Conservation (phyloP, 495 filamentous ascomycete genomes). For the Penicillium steckii region DNA sequence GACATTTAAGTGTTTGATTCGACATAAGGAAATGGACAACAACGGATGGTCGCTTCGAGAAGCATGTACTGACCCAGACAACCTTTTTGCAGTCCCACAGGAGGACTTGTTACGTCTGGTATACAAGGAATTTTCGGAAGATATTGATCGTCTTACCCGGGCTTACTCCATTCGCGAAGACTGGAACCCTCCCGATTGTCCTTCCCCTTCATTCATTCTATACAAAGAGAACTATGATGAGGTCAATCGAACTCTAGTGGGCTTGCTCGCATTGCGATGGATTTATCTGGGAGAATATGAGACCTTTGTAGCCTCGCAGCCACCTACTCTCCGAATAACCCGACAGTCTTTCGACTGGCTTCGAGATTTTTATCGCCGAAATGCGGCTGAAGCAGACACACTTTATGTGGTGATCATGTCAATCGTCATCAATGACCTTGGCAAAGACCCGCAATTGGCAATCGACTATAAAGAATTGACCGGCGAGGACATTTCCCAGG, state of each 20-base stretch:
- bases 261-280: conserved; percentile 18
- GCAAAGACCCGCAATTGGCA: conserved; percentile 35
- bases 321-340: conserved; percentile 4
- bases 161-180: conserved; percentile 21
- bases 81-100: conserved; percentile 5
- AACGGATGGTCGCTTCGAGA: conserved; percentile 1
- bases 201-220: conserved; percentile 15
- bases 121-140: conserved; percentile 11
- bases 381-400: conserved; percentile 17
- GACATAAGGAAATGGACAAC: conserved; percentile 7
- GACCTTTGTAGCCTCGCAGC: conserved; percentile 11
- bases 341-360: conserved; percentile 24
- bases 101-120: conserved; percentile 6
- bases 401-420: conserved; percentile 34
- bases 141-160: conserved; percentile 16
- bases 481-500: conserved; percentile 21
- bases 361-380: conserved; percentile 7
- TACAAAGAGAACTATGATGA: conserved; percentile 18
- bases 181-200: not conserved
- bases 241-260: conserved; percentile 18
- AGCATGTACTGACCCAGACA: conserved; percentile 7
- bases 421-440: conserved; percentile 39
- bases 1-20: no score
- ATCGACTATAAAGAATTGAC: conserved; percentile 22
- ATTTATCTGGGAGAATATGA: conserved; percentile 16